Evolutionary conservation across 2,329 filamentous ascomycete species (phyloP).

Genomic region (Diplodia sapinea): DNA sequence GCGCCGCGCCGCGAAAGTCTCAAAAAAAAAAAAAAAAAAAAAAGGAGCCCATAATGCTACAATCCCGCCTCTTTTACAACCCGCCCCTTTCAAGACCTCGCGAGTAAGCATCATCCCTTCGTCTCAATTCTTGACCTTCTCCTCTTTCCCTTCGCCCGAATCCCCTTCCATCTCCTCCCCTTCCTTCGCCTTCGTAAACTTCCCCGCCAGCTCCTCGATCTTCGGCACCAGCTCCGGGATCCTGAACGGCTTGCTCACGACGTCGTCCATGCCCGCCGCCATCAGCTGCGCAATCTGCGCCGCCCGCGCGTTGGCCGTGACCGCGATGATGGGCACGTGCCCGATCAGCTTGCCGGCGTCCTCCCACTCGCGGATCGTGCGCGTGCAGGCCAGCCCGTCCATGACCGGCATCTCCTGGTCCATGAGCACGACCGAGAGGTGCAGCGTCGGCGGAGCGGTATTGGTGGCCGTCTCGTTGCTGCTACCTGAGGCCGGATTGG

Average conservation of each 20-base stretch:
- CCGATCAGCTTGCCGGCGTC: conserved; percentile 41
- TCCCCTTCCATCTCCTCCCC: no score
- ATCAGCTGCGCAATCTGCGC: conserved; percentile 50
- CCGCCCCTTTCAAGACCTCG: no score
- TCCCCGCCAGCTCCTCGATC: conserved; percentile 54
- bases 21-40: not conserved
- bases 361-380: conserved; percentile 47
- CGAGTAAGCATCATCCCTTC: not conserved
- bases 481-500: conserved; percentile 27
- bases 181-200: not conserved
- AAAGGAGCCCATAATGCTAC: not conserved
- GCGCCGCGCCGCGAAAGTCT: not conserved
- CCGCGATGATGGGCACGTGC: conserved; percentile 51
- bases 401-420: conserved; percentile 52
- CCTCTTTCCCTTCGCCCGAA: not conserved
- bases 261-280: conserved; percentile 54
- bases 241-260: conserved; percentile 59
- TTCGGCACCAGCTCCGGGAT: conserved; percentile 58
- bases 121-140: not conserved
- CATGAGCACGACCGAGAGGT: conserved; percentile 34
- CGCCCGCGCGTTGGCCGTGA: conserved; percentile 50
- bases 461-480: no score
- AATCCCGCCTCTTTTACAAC: not conserved
- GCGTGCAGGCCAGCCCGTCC: conserved; percentile 49
- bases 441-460: not conserved